Conservation (phyloP, 805 yeast species). For the Spathaspora sp. region DNA sequence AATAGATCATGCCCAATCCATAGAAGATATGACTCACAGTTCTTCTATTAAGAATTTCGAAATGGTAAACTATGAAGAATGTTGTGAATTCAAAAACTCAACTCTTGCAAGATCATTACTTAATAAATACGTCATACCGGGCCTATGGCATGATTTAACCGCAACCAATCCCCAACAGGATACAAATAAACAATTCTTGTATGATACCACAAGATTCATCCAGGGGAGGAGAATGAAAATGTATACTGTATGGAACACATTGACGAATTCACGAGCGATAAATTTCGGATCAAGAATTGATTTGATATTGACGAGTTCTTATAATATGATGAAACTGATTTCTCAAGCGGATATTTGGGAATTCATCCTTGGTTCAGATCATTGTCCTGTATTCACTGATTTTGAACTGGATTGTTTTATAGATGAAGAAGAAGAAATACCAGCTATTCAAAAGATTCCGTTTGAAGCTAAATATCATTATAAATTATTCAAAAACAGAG, state of each 20-base stretch:
- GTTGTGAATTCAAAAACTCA: conserved; percentile 32
- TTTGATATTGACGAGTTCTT: conserved; percentile 49
- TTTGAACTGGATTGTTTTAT: conserved; percentile 26
- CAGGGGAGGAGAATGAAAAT: conserved; percentile 59
- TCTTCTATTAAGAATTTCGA: conserved; percentile 20
- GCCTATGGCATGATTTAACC: conserved; percentile 10
- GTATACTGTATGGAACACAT: conserved; percentile 92
- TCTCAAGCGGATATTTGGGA: conserved; percentile 60
- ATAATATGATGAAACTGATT: conserved; percentile 26
- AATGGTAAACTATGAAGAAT: conserved; percentile 19
- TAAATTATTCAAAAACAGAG: conserved; percentile 30
- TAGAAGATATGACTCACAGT: conserved; percentile 41
- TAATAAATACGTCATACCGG: conserved; percentile 23
- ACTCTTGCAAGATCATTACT: conserved; percentile 25
- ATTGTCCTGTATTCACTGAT: conserved; percentile 86
- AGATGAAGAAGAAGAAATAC: neutral
- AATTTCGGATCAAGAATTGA: conserved; percentile 91
- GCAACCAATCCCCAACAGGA: neutral
- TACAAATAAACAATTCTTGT: conserved; percentile 29
- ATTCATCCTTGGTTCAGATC: conserved; percentile 81
- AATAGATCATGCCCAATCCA: conserved; percentile 75
- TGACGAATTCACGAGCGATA: conserved; percentile 68
- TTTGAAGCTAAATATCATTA: conserved; percentile 55
- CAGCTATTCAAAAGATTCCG: conserved; percentile 21
- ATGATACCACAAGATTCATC: conserved; percentile 55